Evolutionary conservation across 768 basidiomycete genomes (phyloP).

Genomic region (Tricholoma sp.): DNA sequence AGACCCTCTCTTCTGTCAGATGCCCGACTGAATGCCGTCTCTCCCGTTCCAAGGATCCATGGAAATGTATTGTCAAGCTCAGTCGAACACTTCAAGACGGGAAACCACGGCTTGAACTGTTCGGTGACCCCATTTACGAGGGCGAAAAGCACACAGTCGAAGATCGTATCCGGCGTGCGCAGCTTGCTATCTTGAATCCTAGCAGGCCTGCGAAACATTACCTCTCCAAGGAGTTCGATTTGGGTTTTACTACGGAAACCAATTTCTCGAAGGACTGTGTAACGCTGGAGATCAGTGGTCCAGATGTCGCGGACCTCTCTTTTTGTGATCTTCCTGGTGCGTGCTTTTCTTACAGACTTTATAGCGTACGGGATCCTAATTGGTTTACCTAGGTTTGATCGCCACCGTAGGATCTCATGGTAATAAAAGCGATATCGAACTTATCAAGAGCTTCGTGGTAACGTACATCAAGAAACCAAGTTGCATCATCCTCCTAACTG

Average conservation of each 20-base stretch:
- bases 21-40: constrained; percentile 58
- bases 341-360: not conserved
- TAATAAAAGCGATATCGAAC: constrained; percentile 50
- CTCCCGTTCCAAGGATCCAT: constrained; percentile 30
- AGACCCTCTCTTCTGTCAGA: constrained; percentile 24
- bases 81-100: constrained; percentile 35
- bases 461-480: constrained; percentile 58
- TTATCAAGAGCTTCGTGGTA: constrained; percentile 53
- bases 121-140: constrained; percentile 40
- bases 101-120: constrained; percentile 31
- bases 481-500: constrained; percentile 46
- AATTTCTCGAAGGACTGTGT: constrained; percentile 56
- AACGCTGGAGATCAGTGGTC: constrained; percentile 55
- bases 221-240: constrained; percentile 30
- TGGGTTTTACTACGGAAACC: not conserved
- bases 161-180: constrained; percentile 62
- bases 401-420: constrained; percentile 47
- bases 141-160: constrained; percentile 50
- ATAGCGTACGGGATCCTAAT: not conserved
- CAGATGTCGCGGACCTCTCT: constrained; percentile 55
- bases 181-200: constrained; percentile 63
- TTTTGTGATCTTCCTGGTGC: constrained; percentile 61
- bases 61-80: constrained; percentile 50
- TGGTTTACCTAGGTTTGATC: constrained; percentile 43
- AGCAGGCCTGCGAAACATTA: constrained; percentile 26